phyloP scores from a whole-genome alignment of 805 yeast species.

The Phaffomyces antillensis region DNA sequence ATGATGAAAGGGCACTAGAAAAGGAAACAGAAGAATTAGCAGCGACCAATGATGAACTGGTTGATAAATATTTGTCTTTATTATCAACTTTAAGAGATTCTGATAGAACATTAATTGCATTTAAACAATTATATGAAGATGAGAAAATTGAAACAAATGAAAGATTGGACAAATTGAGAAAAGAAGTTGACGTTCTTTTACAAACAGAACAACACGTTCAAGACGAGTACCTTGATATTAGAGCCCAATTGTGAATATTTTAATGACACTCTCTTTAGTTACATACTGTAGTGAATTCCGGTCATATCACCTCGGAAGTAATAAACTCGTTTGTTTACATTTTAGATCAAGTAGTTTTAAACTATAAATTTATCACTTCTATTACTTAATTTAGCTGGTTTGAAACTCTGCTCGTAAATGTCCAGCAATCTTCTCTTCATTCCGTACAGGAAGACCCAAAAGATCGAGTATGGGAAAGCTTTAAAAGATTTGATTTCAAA shows the following conservation, averaged over 20 bases:
- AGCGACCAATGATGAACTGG: slow-evolving; percentile 8
- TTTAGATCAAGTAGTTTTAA: neutral
- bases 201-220: slow-evolving; percentile 19
- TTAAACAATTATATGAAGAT: slow-evolving; percentile 14
- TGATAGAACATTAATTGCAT: slow-evolving; percentile 18
- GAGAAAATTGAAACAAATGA: slow-evolving; percentile 9
- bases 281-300: too few relatives aligned
- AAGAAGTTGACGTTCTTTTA: slow-evolving; percentile 18
- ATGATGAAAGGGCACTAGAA: slow-evolving; percentile 12
- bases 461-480: slow-evolving; percentile 32
- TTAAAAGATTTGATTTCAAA: slow-evolving; percentile 38
- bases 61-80: slow-evolving; percentile 6
- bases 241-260: neutral
- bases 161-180: slow-evolving; percentile 14
- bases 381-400: neutral
- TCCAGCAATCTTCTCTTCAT: slow-evolving; percentile 38
- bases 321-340: neutral
- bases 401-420: slow-evolving; percentile 4
- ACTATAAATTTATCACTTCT: neutral
- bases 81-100: slow-evolving; percentile 15
- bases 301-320: neutral
- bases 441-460: slow-evolving; percentile 42
- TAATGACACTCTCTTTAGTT: neutral
- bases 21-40: slow-evolving; percentile 8
- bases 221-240: slow-evolving; percentile 14